Base-by-base conservation (phyloP, 345 rosid species). In the Sapria himalayana region DNA sequence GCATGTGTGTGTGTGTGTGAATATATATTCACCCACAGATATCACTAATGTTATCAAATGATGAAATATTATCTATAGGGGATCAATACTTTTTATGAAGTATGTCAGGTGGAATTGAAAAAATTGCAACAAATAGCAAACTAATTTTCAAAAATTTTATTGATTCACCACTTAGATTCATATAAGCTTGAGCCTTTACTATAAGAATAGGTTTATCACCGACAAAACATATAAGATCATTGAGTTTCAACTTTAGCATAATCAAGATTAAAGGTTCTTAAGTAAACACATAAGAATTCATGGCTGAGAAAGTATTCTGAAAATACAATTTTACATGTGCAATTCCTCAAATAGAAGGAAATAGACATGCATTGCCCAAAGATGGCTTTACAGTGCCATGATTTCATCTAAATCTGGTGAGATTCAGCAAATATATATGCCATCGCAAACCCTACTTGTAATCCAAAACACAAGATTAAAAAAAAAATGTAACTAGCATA, bases 81-180 rank as follows among this genome's bases (percentile, higher is more conserved):
- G n/a, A n/a, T n/a, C n/a, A n/a, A n/a, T n/a, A n/a, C n/a, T n/a
- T n/a, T n/a, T n/a, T n/a, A n/a, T n/a, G n/a, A n/a, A n/a, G n/a
- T n/a, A n/a, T n/a, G n/a, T n/a, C n/a, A n/a, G n/a, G n/a, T n/a
- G n/a, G n/a, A n/a, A n/a, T n/a, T n/a, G n/a, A n/a, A n/a, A n/a
- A n/a, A n/a, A n/a, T n/a, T n/a, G n/a, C n/a, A n/a, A n/a, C n/a
- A n/a, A n/a, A n/a, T n/a, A n/a, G n/a, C n/a, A n/a, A n/a, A n/a
- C n/a, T n/a, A n/a, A n/a, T n/a, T n/a, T n/a, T n/a, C n/a, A n/a
- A n/a, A n/a, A n/a, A n/a, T n/a, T 72, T 63, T 50, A 81, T 84
- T 2, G 93, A 85, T 71, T 81, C 96, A 34, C 96, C 96, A 22
- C 86, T 85, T 75, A 85, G 56, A 61, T 85, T 85, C 96, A 85